Conservation (phyloP, 495 filamentous ascomycete species). For the Aspergillus hancockii region DNA sequence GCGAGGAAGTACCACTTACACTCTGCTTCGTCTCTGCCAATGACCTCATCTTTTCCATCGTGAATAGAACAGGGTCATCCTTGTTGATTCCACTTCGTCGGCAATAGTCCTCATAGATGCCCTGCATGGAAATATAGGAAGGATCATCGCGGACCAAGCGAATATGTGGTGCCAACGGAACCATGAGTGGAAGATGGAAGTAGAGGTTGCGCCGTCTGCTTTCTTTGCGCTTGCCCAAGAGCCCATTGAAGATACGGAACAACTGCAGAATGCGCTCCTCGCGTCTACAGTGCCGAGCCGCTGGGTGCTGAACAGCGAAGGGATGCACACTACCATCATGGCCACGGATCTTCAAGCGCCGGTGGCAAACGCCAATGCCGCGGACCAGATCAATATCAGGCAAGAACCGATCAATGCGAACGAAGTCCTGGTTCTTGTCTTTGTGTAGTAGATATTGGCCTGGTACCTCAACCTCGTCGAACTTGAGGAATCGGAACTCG, state of each 20-base stretch:
- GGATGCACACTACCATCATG: slow-evolving; percentile 94
- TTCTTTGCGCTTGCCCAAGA: slow-evolving; percentile 87
- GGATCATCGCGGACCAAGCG: slow-evolving; percentile 92
- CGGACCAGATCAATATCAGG: slow-evolving; percentile 91
- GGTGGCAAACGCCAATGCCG: slow-evolving; percentile 82
- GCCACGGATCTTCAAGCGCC: slow-evolving; percentile 92
- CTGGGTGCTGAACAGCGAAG: slow-evolving; percentile 94
- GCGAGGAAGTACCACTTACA: slow-evolving; percentile 36
- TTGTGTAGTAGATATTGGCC: slow-evolving; percentile 96
- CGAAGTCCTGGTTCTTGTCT: slow-evolving; percentile 98
- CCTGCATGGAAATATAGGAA: slow-evolving; percentile 91
- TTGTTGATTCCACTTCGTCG: slow-evolving; percentile 81
- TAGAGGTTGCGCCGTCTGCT: slow-evolving; percentile 88
- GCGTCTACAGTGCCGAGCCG: slow-evolving; percentile 83
- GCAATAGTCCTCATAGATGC: slow-evolving; percentile 94
- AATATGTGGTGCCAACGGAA: slow-evolving; percentile 90
- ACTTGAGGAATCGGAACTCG: slow-evolving; percentile 95
- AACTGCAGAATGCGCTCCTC: slow-evolving; percentile 95
- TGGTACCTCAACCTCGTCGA: slow-evolving; percentile 97
- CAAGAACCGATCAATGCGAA: slow-evolving; percentile 93
- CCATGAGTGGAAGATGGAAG: slow-evolving; percentile 93
- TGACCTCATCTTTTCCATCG: slow-evolving; percentile 86
- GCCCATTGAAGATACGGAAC: slow-evolving; percentile 97
- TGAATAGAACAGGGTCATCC: slow-evolving; percentile 92
- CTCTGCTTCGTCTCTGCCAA: slow-evolving; percentile 66